Evolutionary conservation across 1,284 basidiomycete genomes (phyloP), one percentile per base, ranked within the genome.

Genomic region (Trichosporon faecale): DNA sequence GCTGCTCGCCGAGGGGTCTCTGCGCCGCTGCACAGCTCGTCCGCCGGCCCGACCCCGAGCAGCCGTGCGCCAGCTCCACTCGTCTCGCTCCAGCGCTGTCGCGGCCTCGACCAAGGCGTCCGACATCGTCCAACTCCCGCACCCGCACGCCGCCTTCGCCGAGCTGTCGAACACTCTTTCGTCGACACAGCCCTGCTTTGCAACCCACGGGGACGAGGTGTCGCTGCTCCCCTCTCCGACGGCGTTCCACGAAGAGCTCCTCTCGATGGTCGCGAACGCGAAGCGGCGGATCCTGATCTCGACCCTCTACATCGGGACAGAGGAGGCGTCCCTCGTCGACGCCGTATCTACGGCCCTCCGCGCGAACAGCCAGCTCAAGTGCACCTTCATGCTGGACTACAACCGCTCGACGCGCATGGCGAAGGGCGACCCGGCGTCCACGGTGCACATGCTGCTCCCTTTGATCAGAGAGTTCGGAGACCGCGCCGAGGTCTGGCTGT

Each of bases 371-470:
- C 75, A 85, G 2, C 86, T 99, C 1, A 87, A 89, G 29, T 84
- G 96, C 16, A 86, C 91, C 64, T 85, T 99, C 67, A 87, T 93
- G 46, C 87, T 96, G 70, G 97, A 99, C 84, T 88, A 93, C 70
- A 92, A 98, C 78, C 90, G 96, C 52, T 93, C 93, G 0, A 99
- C 96, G 8, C 89, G 96, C 92, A 33, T 73, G 75, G n/a, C 66
- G 67, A 23, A 67, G 68, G 25, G 90, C 71, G 33, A 79, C 82
- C 77, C 79, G 7, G 69, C 74, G 18, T 87, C 93, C 0, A 92
- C 94, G 0, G 90, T 90, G 1, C 88, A 88, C 67, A 84, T 93
- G 21, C 86, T 97, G 4, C 84, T 90, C 9, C 90, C 93, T 8
- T 86, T 98, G 3, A 79, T 93, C 0, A 85, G 87, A 31, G 85